These are phyloP conservation scores for Gossypium bickii DNA, from an alignment of 345 rosid species.

Conservation along the genomic window DNA sequence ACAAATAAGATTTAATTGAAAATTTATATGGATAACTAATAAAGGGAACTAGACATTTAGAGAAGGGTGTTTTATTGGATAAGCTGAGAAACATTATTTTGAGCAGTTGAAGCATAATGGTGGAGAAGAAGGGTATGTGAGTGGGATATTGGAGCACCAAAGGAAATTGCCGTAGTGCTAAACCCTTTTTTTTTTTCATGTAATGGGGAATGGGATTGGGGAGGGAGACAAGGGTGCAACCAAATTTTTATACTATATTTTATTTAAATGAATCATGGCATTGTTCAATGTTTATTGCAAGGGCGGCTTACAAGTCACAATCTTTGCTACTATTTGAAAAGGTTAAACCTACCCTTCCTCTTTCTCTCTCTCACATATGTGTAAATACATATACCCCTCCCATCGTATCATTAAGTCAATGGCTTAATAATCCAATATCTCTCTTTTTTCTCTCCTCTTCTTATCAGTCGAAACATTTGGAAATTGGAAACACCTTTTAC, in stretches of 20 bases:
- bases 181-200: background rate
- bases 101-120: background rate
- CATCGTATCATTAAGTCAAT: background rate
- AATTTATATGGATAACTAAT: background rate
- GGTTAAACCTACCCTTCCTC: background rate
- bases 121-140: background rate
- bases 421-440: background rate
- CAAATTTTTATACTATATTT: background rate
- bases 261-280: background rate
- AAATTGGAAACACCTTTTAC: background rate
- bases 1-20: no score
- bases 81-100: background rate
- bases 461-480: background rate
- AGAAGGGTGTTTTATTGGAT: background rate
- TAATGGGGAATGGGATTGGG: background rate
- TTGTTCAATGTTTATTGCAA: conserved; percentile 3
- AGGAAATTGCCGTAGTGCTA: background rate
- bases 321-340: conserved; percentile 12
- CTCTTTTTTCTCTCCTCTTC: background rate
- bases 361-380: background rate
- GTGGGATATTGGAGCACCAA: conserved; percentile 11
- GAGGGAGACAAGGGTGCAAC: background rate
- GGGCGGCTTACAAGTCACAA: conserved; percentile 8
- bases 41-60: background rate
- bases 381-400: background rate